Conservation (phyloP, 75 land plant species). For the Chamaecyparis obtusa region DNA sequence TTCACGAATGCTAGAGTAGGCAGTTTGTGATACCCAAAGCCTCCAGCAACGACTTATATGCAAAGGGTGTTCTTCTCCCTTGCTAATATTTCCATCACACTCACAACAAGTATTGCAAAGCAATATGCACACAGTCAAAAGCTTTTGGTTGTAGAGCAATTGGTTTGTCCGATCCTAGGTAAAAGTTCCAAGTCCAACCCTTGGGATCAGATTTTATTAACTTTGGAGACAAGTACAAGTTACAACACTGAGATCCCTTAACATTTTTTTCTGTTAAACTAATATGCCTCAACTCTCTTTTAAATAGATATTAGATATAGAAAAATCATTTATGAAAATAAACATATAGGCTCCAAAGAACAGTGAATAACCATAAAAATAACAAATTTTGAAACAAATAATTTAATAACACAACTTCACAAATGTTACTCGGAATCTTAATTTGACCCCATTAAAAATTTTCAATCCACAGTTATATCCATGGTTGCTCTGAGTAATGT, state of each 20-base stretch:
- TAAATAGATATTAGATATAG: background rate
- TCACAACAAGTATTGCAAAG: background rate
- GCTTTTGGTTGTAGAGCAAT: too few relatives aligned
- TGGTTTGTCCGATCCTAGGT: too few relatives aligned
- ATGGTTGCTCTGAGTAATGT: too few relatives aligned
- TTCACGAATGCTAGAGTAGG: background rate
- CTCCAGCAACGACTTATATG: background rate
- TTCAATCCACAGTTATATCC: too few relatives aligned
- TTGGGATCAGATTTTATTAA: too few relatives aligned
- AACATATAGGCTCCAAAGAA: background rate
- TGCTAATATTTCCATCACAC: background rate
- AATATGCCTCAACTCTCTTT: background rate
- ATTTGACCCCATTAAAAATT: too few relatives aligned
- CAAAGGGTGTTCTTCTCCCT: background rate
- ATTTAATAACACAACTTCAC: background rate
- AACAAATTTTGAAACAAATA: background rate
- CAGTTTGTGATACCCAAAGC: background rate
- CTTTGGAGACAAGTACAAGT: too few relatives aligned
- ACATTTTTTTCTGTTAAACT: too few relatives aligned
- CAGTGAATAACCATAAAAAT: background rate
- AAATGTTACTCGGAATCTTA: too few relatives aligned
- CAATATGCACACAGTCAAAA: background rate
- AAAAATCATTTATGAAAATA: background rate
- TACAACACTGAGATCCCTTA: too few relatives aligned
- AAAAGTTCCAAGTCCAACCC: too few relatives aligned